Conservation (phyloP, 163 green algal species). For the Trebouxia gelatinosa region DNA sequence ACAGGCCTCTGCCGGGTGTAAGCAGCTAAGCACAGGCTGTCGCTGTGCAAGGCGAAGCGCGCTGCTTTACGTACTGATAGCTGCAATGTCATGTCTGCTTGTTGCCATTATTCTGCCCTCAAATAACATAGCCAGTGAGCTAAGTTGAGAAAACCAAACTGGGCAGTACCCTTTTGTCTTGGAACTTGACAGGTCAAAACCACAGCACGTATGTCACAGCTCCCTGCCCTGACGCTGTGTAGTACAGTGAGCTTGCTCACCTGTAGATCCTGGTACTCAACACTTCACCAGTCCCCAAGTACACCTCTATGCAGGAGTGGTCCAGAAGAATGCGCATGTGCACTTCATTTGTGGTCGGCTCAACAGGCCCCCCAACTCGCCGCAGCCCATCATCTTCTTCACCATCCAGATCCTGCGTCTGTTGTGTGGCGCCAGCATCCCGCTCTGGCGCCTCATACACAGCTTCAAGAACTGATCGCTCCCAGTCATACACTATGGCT, state of each 20-base stretch:
- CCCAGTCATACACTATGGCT: constrained; percentile 82
- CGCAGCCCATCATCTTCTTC: constrained; percentile 31
- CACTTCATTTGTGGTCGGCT: constrained; percentile 40
- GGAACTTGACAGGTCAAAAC: too few relatives aligned
- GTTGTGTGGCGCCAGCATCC: background rate
- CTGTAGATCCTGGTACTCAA: constrained; percentile 84
- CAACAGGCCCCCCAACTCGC: constrained; percentile 54
- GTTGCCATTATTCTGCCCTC: too few relatives aligned
- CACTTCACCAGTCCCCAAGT: constrained; percentile 65
- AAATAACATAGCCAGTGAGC: too few relatives aligned
- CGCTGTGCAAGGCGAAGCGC: too few relatives aligned
- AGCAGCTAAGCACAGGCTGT: too few relatives aligned
- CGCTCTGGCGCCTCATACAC: constrained; percentile 14
- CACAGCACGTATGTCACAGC: too few relatives aligned
- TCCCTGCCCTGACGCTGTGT: too few relatives aligned
- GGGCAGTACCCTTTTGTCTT: too few relatives aligned
- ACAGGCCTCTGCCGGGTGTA: too few relatives aligned
- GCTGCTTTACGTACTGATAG: too few relatives aligned
- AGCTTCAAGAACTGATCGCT: constrained; percentile 38
- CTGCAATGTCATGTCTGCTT: too few relatives aligned
- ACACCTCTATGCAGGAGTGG: constrained; percentile 71
- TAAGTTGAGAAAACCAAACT: too few relatives aligned
- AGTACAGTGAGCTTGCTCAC: background rate
- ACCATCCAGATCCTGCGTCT: background rate
- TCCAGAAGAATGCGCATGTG: constrained; percentile 79